phyloP scores from a whole-genome alignment of 2,329 filamentous ascomycete species.

The Calonectria honghensis region DNA sequence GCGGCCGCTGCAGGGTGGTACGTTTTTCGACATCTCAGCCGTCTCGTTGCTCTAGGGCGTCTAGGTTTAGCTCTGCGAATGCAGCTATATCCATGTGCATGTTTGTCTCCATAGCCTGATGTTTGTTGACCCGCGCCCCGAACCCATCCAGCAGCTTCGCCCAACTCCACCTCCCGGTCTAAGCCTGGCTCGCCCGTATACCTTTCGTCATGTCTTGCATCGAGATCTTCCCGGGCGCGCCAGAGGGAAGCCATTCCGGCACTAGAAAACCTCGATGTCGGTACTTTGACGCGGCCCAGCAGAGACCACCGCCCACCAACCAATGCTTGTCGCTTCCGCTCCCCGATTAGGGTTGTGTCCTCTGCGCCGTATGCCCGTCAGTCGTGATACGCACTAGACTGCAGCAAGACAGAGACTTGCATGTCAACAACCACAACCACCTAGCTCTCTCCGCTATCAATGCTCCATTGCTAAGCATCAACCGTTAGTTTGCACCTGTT shows the following conservation, averaged over 20 bases:
- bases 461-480: slow-evolving; percentile 25
- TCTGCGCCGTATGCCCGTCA: slow-evolving; percentile 11
- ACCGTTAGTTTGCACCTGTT: slow-evolving; percentile 26
- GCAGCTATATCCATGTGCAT: slow-evolving; percentile 17
- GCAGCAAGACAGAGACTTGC: neutral
- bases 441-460: slow-evolving; percentile 22
- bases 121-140: slow-evolving; percentile 27
- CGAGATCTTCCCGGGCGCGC: slow-evolving; percentile 56
- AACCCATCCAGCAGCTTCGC: slow-evolving; percentile 12
- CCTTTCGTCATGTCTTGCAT: slow-evolving; percentile 55
- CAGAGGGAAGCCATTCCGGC: slow-evolving; percentile 52
- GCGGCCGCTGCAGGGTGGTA: slow-evolving; percentile 23
- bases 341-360: slow-evolving; percentile 20
- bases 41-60: neutral
- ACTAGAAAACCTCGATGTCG: slow-evolving; percentile 48
- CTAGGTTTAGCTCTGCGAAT: slow-evolving; percentile 14
- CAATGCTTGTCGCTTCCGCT: slow-evolving; percentile 24
- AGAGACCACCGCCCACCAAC: slow-evolving; percentile 41
- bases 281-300: slow-evolving; percentile 40
- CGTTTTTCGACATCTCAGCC: slow-evolving; percentile 1
- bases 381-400: slow-evolving; percentile 21
- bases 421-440: slow-evolving; percentile 15
- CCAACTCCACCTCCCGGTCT: slow-evolving; percentile 45
- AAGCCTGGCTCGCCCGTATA: slow-evolving; percentile 46
- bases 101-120: slow-evolving; percentile 8